phyloP scores from a whole-genome alignment of 345 rosid species.

The Atalantia buxifolia region DNA sequence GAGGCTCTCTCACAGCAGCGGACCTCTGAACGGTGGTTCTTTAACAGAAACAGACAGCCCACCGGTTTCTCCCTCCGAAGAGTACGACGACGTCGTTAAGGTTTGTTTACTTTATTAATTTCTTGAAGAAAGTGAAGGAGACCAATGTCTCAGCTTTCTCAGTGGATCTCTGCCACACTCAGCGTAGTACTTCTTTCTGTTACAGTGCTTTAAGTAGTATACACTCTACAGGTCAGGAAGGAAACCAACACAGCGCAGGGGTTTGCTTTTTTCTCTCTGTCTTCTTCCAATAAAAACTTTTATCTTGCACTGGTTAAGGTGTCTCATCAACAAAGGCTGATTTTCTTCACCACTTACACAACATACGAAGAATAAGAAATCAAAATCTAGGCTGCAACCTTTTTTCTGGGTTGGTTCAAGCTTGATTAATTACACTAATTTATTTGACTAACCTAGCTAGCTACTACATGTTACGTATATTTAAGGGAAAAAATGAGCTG shows the following conservation, averaged over 20 bases:
- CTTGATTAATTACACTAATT: background rate
- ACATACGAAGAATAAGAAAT: background rate
- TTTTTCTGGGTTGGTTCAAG: background rate
- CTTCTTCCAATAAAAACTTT: slow-evolving; percentile 33
- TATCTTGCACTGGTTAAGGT: slow-evolving; percentile 8
- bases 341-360: background rate
- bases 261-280: slow-evolving; percentile 20
- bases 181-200: background rate
- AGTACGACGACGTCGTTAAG: slow-evolving; percentile 89
- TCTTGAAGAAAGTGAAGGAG: background rate
- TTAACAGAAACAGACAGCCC: slow-evolving; percentile 69
- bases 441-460: background rate
- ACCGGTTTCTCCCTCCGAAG: slow-evolving; percentile 82
- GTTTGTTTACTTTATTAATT: slow-evolving; percentile 23
- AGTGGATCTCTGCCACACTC: slow-evolving; percentile 3
- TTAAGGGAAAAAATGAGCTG: background rate
- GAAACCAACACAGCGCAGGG: no score
- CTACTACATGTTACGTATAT: no score
- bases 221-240: slow-evolving; percentile 3
- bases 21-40: slow-evolving; percentile 65
- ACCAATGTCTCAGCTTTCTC: slow-evolving; percentile 19
- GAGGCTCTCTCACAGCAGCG: slow-evolving; percentile 93
- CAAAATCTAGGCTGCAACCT: background rate
- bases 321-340: slow-evolving; percentile 21
- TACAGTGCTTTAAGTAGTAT: background rate